phyloP scores from a whole-genome alignment of 352 stramenopile species.

The Pythium inflatum region DNA sequence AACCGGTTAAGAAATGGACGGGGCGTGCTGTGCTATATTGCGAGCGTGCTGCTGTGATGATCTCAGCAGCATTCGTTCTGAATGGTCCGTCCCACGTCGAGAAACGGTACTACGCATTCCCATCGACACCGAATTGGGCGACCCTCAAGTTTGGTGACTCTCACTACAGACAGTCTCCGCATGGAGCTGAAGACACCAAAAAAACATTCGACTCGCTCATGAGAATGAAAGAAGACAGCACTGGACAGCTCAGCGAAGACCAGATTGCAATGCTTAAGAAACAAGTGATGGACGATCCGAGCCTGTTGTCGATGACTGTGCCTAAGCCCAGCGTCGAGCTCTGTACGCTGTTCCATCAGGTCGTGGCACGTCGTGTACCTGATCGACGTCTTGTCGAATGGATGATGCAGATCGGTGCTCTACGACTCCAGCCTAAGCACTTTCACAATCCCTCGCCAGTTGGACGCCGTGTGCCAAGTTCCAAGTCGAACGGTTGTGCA shows the following conservation, averaged over 20 bases:
- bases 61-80: neutral
- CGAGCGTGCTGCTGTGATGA: neutral
- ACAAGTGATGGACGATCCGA: neutral
- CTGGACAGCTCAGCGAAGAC: neutral
- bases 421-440: constrained; percentile 12
- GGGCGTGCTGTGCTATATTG: too few relatives aligned
- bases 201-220: constrained; percentile 7
- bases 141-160: neutral
- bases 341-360: constrained; percentile 35
- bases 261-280: neutral
- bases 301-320: neutral
- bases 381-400: constrained; percentile 41
- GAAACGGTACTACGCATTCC: neutral
- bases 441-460: neutral
- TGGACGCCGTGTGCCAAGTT: too few relatives aligned
- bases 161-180: neutral
- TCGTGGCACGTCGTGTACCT: constrained; percentile 33
- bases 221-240: neutral
- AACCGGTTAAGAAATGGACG: too few relatives aligned
- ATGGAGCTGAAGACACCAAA: neutral
- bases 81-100: neutral
- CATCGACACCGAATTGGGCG: neutral
- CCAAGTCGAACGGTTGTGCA: neutral
- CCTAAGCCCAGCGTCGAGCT: neutral
- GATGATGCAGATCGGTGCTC: constrained; percentile 41